Evolutionary conservation across 139 green algal genomes (phyloP), one percentile per base, ranked within the genome.

Genomic region (Picochlorum sp.): DNA sequence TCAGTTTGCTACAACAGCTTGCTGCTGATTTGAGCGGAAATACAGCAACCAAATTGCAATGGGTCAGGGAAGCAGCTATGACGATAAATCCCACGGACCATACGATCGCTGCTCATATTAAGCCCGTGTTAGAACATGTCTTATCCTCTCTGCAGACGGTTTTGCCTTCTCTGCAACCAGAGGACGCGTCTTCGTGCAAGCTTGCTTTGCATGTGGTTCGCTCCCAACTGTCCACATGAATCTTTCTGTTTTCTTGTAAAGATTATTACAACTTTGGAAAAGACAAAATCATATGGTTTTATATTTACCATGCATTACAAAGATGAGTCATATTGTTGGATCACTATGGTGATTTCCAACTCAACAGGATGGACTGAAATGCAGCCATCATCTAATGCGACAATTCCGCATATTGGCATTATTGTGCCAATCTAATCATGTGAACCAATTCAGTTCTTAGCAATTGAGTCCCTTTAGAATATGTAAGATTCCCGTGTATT

Each of bases 1-100:
- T 94, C 25, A 75, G 72, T 5, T 69, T 94, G 43, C 53, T 91
- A 44, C 78, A 88, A 57, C 88, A 95, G 73, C 76, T 94, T 29
- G 60, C 62, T 20, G 57, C 50, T 22, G 73, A 91, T 45, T 73
- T 94, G 26, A 49, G 54, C 12, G 26, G 16, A 20, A 36, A 18
- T 41, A 57, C 57, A 20, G 7, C 37, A 14, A 56, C 64, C 9
- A 90, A 89, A 72, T 65, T 94, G 51, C 55, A 59, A 1, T 94
- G 86, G 86, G 70, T 94, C 13, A 67, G 64, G 1, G 68, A 87
- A 60, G 70, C 67, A 0, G 73, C 69, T 4, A 54, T 89, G 56
- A 43, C 45, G 3, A 39, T 94, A 9, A 67, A 93, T 65, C 78
- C 83, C 1, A 7, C 40, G 13, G 72, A 87, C 26, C 67, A 78